Base-by-base conservation (phyloP, 2,329 filamentous ascomycete genomes). In the Cladosporium sp. region DNA sequence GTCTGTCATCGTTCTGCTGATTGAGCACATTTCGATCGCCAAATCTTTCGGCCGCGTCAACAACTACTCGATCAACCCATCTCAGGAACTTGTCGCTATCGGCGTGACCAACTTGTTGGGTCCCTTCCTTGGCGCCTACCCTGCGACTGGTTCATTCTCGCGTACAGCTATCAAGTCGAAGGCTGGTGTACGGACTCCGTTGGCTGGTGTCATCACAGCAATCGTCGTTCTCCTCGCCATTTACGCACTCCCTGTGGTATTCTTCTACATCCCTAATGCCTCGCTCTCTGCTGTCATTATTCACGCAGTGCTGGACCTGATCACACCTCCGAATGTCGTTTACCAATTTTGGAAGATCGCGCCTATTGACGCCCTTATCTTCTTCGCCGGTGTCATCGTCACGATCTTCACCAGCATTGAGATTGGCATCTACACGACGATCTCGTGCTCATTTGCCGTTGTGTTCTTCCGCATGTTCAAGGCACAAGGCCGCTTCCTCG, bases 131-230 rank as follows among this genome's bases (percentile, higher is more conserved):
- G 93, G 92, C 44, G 93, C 80, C 2, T 99, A 95, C 64, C 89
- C 92, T 12, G 88, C 89, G 0, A 99, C 92, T 2, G 93, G 93
- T 1, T 97, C 93, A 2, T 97, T 97, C 76, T 95, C 89, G 30
- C 84, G 93, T 54, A 97, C 93, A 22, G 92, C 93, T 47, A 96
- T 97, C 72, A 95, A 96, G 70, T 93, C 92, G 4, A 97, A 97
- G 71, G 91, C 93, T 43, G 93, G 93, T 63, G 92, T 96, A 3
- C 84, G 89, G 19, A 96, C 91, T 0, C 92, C 92, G 1, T 83
- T 96, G 50, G 90, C 89, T 13, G 92, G 93, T 71, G 80, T 95
- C 37, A 88, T 97, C 56, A 96, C 91, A 7, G 91, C 88, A 0
- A 48, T 87, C 12, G 80, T 97, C 12, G 92, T 97, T 3, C 78